These are phyloP conservation scores for Ochetophila trinervis DNA, from an alignment of 306 rosid species.

Conservation along the genomic window DNA sequence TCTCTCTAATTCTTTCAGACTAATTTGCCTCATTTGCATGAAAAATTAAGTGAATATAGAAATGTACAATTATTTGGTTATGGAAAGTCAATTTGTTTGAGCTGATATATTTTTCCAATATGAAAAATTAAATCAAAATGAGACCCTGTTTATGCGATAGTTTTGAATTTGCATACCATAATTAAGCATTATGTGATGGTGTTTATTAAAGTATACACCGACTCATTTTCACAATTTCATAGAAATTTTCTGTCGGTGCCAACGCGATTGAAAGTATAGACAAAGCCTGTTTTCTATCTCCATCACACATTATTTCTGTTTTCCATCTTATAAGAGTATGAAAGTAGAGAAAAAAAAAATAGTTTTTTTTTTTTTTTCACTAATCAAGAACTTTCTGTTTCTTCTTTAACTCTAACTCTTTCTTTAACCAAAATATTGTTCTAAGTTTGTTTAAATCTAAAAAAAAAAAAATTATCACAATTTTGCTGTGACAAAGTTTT, in stretches of 20 bases:
- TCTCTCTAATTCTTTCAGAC: neutral
- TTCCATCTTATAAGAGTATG: constrained; percentile 14
- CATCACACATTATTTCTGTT: neutral
- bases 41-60: neutral
- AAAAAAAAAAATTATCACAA: too few relatives aligned
- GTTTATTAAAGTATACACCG: constrained; percentile 37
- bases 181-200: neutral
- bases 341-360: neutral
- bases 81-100: too few relatives aligned
- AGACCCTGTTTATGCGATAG: too few relatives aligned
- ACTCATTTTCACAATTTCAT: constrained; percentile 34
- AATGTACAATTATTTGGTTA: too few relatives aligned
- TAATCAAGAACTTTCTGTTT: neutral
- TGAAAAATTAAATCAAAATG: too few relatives aligned
- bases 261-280: constrained; percentile 13
- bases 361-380: constrained; percentile 9
- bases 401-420: too few relatives aligned
- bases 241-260: constrained; percentile 39
- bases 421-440: too few relatives aligned
- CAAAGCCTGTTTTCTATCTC: constrained; percentile 12
- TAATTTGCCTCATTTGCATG: neutral
- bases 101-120: too few relatives aligned
- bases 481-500: too few relatives aligned
- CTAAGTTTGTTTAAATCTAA: too few relatives aligned
- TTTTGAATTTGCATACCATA: too few relatives aligned